Base-by-base conservation (phyloP, 2,329 filamentous ascomycete species). In the Coniella vitis region DNA sequence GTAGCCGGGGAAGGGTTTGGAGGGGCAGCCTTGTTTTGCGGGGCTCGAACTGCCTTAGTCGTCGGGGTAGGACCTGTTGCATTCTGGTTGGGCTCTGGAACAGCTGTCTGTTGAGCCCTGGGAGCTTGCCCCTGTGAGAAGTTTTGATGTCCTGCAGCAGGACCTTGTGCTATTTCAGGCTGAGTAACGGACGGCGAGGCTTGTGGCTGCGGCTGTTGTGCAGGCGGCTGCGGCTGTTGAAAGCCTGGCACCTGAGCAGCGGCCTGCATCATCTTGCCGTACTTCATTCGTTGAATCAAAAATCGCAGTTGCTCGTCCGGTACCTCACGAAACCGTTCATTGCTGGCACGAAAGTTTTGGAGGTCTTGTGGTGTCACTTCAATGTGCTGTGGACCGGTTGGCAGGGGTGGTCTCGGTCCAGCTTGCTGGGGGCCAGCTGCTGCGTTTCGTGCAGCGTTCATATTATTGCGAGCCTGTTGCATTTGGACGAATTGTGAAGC, bases 1-100 rank as follows among this genome's bases (percentile, higher is more conserved):
- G 67, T 53, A 2, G 66, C 66, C 8, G 69, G 63, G 4, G 71
- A 68, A 14, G 64, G 61, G 38, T 67, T 67, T 4, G 65, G 62
- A 29, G 62, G 59, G 25, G 67, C 60, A 31, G 59, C 42, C 38
- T 68, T 69, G 39, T 61, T 68, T 49, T 62, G 67, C 44, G 56
- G 61, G 5, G 59, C 59, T 14, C 63, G 64, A 16, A 57, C 59
- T 32, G 19, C 38, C 22, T 47, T 52, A 8, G 38, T 45, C 13
- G 43, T 41, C 4, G 46, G 38, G 2, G 57, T 44, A 53, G 60
- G 58, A 19, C 55, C 56, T 10, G 52, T 54, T 17, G 56, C 40
- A 10, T 45, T 55, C 43, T 42, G 61, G 45, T 39, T 63, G 56
- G 34, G 55, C 47, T 48, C 62, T 49, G 49, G 55, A 51, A 59